Evolutionary conservation across 1,284 basidiomycete genomes (phyloP).

Genomic region (Schizophyllum amplum): DNA sequence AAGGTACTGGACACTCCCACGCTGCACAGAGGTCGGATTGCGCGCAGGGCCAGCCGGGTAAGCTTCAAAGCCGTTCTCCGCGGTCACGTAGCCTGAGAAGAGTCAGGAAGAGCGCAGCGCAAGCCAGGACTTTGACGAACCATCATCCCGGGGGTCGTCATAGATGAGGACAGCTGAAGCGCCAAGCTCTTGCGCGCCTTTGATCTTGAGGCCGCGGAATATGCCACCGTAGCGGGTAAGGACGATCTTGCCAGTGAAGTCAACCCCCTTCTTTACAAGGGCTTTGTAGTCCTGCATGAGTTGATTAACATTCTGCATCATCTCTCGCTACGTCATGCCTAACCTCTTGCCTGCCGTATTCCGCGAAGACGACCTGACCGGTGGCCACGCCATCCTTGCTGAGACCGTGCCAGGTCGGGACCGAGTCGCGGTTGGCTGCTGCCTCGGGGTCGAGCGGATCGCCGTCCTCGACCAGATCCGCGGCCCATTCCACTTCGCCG

Average conservation of each 20-base stretch:
- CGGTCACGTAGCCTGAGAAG: constrained; percentile 50
- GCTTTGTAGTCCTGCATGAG: constrained; percentile 53
- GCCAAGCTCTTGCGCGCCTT: constrained; percentile 79
- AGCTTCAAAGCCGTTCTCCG: constrained; percentile 66
- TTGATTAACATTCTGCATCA: not conserved
- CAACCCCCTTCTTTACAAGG: constrained; percentile 51
- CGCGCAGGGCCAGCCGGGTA: constrained; percentile 87
- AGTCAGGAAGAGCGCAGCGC: not conserved
- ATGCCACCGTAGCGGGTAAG: constrained; percentile 74
- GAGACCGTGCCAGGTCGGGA: constrained; percentile 66
- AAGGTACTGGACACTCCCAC: constrained; percentile 83
- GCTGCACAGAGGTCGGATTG: constrained; percentile 77
- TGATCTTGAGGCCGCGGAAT: constrained; percentile 83
- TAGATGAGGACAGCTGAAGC: constrained; percentile 76
- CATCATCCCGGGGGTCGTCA: constrained; percentile 86
- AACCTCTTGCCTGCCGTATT: constrained; percentile 69
- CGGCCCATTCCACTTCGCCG: constrained; percentile 57
- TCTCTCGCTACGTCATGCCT: constrained; percentile 1
- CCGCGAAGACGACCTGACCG: constrained; percentile 74
- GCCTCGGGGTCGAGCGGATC: constrained; percentile 59
- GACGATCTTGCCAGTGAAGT: constrained; percentile 79
- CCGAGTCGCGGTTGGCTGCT: constrained; percentile 43
- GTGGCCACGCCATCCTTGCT: constrained; percentile 56
- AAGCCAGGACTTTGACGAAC: not conserved
- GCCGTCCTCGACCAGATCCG: constrained; percentile 61